A percentile compares a stretch with the other conserved stretches of the same genome.
Conservation (phyloP, 768 basidiomycete genomes). For the Leucocoprinus leucothites region DNA sequence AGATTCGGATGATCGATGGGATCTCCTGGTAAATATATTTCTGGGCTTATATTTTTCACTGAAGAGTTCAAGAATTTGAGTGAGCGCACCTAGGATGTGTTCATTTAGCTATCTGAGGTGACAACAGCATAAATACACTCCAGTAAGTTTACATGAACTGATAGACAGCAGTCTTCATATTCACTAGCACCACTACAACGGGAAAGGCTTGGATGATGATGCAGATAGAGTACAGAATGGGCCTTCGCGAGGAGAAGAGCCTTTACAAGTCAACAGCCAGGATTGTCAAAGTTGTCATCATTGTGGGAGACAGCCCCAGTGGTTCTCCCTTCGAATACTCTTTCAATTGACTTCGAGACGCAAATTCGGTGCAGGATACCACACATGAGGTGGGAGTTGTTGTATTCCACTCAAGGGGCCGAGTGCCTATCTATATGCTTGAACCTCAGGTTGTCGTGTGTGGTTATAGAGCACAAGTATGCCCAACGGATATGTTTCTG, state of each 20-base stretch:
- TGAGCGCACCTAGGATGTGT: too few species aligned
- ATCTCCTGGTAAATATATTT: too few species aligned
- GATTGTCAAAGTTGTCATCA: slow-evolving; percentile 42
- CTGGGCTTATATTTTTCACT: too few species aligned
- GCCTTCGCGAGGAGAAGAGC: slow-evolving; percentile 31
- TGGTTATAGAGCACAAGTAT: slow-evolving; percentile 89
- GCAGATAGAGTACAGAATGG: not conserved
- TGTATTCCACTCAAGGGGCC: slow-evolving; percentile 83
- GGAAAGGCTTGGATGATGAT: not conserved
- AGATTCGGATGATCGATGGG: too few species aligned
- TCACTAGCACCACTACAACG: too few species aligned
- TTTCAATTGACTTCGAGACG: slow-evolving; percentile 88
- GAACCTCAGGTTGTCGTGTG: slow-evolving; percentile 84
- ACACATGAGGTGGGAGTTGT: slow-evolving; percentile 71
- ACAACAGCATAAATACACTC: too few species aligned
- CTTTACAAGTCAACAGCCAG: slow-evolving; percentile 61
- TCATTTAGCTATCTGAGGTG: too few species aligned
- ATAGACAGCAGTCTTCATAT: too few species aligned
- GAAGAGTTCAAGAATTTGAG: too few species aligned
- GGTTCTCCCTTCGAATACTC: slow-evolving; percentile 49
- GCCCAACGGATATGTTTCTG: slow-evolving; percentile 25
- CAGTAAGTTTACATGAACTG: too few species aligned
- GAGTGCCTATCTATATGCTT: slow-evolving; percentile 84
- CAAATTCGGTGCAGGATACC: slow-evolving; percentile 68
- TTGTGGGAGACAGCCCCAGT: slow-evolving; percentile 29